phyloP scores from a whole-genome alignment of 257 asterid genomes.

The Fraxinus pennsylvanica region DNA sequence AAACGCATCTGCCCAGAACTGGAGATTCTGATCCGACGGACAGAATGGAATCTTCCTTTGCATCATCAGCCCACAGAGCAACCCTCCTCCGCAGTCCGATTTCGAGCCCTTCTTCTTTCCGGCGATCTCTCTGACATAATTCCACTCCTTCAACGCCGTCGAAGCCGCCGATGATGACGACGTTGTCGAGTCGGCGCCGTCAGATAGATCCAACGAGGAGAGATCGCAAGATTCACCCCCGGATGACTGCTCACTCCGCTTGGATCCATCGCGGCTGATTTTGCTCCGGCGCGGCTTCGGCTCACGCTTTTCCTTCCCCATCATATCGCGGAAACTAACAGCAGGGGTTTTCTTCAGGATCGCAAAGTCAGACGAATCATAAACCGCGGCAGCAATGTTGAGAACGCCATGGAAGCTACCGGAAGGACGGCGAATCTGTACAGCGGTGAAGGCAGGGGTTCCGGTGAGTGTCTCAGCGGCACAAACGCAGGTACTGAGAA shows the following conservation, averaged over 20 bases:
- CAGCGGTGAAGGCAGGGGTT: constrained; percentile 71
- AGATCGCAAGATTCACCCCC: constrained; percentile 67
- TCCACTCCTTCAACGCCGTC: constrained; percentile 68
- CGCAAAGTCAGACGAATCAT: constrained; percentile 49
- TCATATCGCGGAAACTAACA: constrained; percentile 61
- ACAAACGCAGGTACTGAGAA: constrained; percentile 49
- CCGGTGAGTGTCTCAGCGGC: constrained; percentile 19
- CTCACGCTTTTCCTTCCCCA: constrained; percentile 46
- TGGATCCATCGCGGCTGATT: constrained; percentile 65
- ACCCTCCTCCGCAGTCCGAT: constrained; percentile 47
- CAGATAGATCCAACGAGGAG: constrained; percentile 46
- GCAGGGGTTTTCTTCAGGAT: constrained; percentile 56
- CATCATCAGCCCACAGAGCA: constrained; percentile 67
- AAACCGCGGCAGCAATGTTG: constrained; percentile 69
- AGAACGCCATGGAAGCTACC: constrained; percentile 83
- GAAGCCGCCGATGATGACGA: constrained; percentile 63
- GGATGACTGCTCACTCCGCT: constrained; percentile 61
- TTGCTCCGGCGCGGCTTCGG: constrained; percentile 40
- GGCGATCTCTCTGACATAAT: constrained; percentile 52
- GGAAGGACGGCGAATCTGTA: constrained; percentile 82
- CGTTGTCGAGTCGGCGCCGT: constrained; percentile 65
- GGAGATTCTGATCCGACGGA: constrained; percentile 62
- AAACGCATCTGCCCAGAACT: constrained; percentile 46
- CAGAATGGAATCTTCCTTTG: constrained; percentile 61
- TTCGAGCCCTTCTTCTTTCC: constrained; percentile 51